Conservation (phyloP, 768 basidiomycete species). For the Punctularia strigosozonata region DNA sequence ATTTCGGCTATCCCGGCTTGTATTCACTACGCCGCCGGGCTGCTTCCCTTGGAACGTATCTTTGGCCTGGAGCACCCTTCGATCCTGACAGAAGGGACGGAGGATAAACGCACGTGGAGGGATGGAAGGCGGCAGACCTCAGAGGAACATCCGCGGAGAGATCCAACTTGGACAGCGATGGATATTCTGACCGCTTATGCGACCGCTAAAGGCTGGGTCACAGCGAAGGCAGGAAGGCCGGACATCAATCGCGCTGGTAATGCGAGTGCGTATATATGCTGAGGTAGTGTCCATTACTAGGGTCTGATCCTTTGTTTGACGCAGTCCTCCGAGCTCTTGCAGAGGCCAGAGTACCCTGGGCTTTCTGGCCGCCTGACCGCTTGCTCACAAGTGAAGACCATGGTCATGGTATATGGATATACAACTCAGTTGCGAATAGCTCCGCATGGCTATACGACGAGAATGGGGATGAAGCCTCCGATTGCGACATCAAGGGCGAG, state of each 20-base stretch:
- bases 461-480: background rate
- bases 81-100: conserved; percentile 16
- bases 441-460: background rate
- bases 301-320: background rate
- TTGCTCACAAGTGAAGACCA: background rate
- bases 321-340: conserved; percentile 74
- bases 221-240: conserved; percentile 83
- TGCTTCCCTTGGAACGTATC: conserved; percentile 70
- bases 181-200: conserved; percentile 77
- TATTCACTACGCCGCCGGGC: conserved; percentile 51
- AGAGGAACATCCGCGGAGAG: too few relatives aligned
- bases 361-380: conserved; percentile 63
- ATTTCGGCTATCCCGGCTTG: conserved; percentile 80
- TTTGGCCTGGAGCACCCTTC: conserved; percentile 46
- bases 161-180: conserved; percentile 82
- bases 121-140: conserved; percentile 23
- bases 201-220: conserved; percentile 68
- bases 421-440: background rate
- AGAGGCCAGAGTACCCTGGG: conserved; percentile 75
- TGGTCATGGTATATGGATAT: background rate
- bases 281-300: background rate
- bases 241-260: conserved; percentile 88
- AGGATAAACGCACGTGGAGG: conserved; percentile 77
- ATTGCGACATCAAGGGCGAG: background rate
- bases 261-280: conserved; percentile 45